A percentile compares a stretch with the other conserved stretches of the same genome.
Conservation (phyloP, 2,329 filamentous ascomycete species). For the Calonectria hongkongensis region DNA sequence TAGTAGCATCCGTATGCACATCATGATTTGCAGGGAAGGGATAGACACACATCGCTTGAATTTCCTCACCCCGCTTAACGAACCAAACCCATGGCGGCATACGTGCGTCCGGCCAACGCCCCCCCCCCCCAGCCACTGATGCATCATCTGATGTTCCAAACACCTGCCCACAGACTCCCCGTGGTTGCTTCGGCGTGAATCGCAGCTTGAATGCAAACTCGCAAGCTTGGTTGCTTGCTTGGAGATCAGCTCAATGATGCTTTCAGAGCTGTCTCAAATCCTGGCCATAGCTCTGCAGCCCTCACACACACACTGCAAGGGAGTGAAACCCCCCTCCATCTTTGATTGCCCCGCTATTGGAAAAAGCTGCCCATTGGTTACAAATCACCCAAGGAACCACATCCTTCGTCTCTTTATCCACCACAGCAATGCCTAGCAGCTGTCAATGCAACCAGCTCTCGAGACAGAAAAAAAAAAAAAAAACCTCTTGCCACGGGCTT, state of each 20-base stretch:
- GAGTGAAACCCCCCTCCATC: constrained; percentile 31
- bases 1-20: constrained; percentile 20
- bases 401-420: constrained; percentile 37
- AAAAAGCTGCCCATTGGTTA: constrained; percentile 13
- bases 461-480: constrained; percentile 34
- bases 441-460: constrained; percentile 26
- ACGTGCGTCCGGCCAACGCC: constrained; percentile 17
- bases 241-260: not conserved
- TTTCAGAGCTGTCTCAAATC: not conserved
- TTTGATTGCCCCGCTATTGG: constrained; percentile 33
- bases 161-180: constrained; percentile 2
- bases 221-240: not conserved
- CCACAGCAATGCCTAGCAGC: constrained; percentile 39
- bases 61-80: constrained; percentile 28
- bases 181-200: not conserved
- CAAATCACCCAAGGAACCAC: constrained; percentile 30
- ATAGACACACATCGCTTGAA: constrained; percentile 20
- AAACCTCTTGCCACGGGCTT: constrained; percentile 47
- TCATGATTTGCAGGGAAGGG: constrained; percentile 37
- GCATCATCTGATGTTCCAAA: constrained; percentile 7
- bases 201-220: constrained; percentile 2
- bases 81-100: constrained; percentile 37
- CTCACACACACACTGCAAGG: not conserved
- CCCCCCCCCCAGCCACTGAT: constrained; percentile 32
- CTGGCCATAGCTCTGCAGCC: constrained; percentile 23